phyloP scores from a whole-genome alignment of 177 flowering plant genomes.

The Vitis hybrid region DNA sequence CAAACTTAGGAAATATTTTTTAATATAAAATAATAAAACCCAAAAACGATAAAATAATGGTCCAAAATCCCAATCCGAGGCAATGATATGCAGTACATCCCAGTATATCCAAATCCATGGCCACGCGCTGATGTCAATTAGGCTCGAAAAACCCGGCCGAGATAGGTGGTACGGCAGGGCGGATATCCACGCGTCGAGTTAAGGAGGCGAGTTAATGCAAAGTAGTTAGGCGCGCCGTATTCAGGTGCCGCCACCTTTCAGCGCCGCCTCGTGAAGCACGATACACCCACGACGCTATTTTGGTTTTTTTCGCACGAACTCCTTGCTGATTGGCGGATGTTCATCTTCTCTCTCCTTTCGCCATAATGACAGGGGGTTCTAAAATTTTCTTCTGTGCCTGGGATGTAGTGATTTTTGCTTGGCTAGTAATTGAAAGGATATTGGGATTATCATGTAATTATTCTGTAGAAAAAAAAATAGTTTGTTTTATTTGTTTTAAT shows the following conservation, averaged over 20 bases:
- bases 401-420: too few relatives aligned
- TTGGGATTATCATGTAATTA: too few relatives aligned
- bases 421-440: too few relatives aligned
- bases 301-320: conserved; percentile 9
- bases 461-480: too few relatives aligned
- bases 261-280: conserved; percentile 29
- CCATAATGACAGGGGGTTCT: not conserved
- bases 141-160: not conserved
- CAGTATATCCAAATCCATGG: not conserved
- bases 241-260: conserved; percentile 13
- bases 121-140: not conserved
- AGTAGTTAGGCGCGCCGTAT: conserved; percentile 5
- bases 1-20: too few relatives aligned
- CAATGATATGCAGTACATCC: not conserved
- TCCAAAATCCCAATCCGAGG: too few relatives aligned
- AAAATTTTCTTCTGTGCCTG: too few relatives aligned
- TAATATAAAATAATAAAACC: too few relatives aligned
- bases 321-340: conserved; percentile 9
- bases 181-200: not conserved
- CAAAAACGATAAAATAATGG: too few relatives aligned
- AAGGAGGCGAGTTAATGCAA: not conserved
- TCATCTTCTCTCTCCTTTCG: not conserved
- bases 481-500: too few relatives aligned
- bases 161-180: not conserved
- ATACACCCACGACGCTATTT: conserved; percentile 6